Conservation (phyloP, 192 early-diverging fungal species). For the Entomortierella lignicola region DNA sequence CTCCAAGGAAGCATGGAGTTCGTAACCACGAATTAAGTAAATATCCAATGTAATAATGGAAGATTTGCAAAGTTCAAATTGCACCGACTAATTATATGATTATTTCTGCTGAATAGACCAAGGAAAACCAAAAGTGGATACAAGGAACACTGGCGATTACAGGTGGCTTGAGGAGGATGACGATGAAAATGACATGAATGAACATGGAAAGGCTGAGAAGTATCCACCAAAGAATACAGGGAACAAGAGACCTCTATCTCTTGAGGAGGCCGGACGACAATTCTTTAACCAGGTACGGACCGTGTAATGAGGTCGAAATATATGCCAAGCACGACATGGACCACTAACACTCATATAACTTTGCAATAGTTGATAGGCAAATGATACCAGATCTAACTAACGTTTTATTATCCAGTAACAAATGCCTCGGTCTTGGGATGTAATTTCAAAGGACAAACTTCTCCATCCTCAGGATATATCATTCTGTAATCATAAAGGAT, state of each 20-base stretch:
- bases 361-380: not conserved
- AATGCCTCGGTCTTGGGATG: not conserved
- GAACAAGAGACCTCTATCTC: conserved; percentile 13
- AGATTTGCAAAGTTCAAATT: not conserved
- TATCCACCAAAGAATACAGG: not conserved
- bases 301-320: not conserved
- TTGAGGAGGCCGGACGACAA: conserved; percentile 30
- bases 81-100: not conserved
- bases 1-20: not conserved
- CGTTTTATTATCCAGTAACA: not conserved
- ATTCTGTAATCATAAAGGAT: too few relatives aligned
- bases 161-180: conserved; percentile 40
- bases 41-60: not conserved
- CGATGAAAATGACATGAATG: conserved; percentile 6
- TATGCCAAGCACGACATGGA: not conserved
- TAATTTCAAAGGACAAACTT: not conserved
- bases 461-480: not conserved
- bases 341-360: too few relatives aligned
- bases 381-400: not conserved
- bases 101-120: not conserved
- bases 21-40: not conserved
- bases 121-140: not conserved
- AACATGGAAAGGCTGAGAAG: not conserved
- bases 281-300: conserved; percentile 24
- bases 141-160: conserved; percentile 17